These are phyloP conservation scores for Ogataea zsoltii DNA, from an alignment of 805 yeast genomes.

Conservation along the genomic window DNA sequence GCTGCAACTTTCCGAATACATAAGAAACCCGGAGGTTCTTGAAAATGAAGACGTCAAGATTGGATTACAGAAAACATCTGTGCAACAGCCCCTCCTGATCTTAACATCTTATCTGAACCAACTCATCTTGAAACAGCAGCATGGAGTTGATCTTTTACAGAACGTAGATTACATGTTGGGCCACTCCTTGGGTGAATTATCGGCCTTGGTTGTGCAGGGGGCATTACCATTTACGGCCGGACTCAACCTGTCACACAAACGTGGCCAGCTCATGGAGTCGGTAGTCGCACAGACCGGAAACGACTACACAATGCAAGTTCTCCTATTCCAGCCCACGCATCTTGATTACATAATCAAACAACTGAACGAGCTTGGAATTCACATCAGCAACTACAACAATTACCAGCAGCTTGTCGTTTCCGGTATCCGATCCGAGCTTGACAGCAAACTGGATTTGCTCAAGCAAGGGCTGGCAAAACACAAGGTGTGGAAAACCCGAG, in stretches of 20 bases:
- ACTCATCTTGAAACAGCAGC: conserved; percentile 15
- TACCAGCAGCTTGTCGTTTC: conserved; percentile 37
- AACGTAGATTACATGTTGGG: conserved; percentile 31
- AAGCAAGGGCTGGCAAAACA: conserved; percentile 13
- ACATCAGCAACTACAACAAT: conserved; percentile 35
- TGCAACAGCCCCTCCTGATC: conserved; percentile 37
- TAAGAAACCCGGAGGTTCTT: conserved; percentile 15
- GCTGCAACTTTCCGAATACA: conserved; percentile 20
- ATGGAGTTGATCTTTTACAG: conserved; percentile 25
- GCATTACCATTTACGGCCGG: conserved; percentile 28
- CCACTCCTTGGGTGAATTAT: conserved; percentile 39
- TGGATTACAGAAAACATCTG: conserved; percentile 26
- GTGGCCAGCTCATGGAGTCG: conserved; percentile 37
- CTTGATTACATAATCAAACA: conserved; percentile 18
- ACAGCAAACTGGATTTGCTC: conserved; percentile 16
- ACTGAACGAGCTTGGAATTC: conserved; percentile 19
- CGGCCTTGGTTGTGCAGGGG: conserved; percentile 31
- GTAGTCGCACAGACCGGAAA: conserved; percentile 22
- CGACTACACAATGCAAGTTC: conserved; percentile 38
- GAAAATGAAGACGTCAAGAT: not conserved
- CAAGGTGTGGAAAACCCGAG: conserved; percentile 26
- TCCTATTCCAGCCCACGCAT: conserved; percentile 30
- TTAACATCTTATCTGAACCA: conserved; percentile 28
- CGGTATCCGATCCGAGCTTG: conserved; percentile 25
- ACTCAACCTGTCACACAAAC: conserved; percentile 24